These are phyloP conservation scores for Sarocladiaceae sp. DNA, from an alignment of 2,329 filamentous ascomycete genomes.

Conservation along the genomic window DNA sequence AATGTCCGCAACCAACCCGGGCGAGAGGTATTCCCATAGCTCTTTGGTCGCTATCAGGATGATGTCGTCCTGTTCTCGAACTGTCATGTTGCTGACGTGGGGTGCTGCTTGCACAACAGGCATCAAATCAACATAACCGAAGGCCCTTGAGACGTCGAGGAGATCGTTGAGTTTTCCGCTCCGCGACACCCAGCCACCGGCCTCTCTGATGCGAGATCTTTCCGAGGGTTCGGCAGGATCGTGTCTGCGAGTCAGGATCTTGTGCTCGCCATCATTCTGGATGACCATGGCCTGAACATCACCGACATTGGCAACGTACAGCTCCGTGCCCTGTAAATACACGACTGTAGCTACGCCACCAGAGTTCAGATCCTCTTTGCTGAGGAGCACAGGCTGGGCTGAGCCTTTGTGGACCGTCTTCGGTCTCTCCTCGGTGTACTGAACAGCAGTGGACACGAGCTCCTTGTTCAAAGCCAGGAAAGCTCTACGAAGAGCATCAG, in stretches of 20 bases:
- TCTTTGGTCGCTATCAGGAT: constrained; percentile 86
- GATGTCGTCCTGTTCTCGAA: constrained; percentile 88
- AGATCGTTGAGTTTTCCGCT: constrained; percentile 90
- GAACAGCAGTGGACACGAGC: constrained; percentile 75
- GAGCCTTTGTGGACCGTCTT: constrained; percentile 64
- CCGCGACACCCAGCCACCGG: constrained; percentile 90
- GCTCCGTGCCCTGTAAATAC: constrained; percentile 81
- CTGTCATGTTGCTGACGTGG: constrained; percentile 67
- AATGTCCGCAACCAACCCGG: constrained; percentile 86
- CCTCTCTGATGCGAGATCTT: constrained; percentile 83
- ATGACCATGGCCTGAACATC: constrained; percentile 95
- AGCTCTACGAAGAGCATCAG: constrained; percentile 76
- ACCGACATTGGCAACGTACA: constrained; percentile 92
- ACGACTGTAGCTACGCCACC: constrained; percentile 89
- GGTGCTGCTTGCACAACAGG: constrained; percentile 90
- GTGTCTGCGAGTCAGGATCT: constrained; percentile 82
- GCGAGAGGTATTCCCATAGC: constrained; percentile 89
- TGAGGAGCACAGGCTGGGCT: constrained; percentile 67
- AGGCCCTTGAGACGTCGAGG: constrained; percentile 86
- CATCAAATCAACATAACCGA: constrained; percentile 90
- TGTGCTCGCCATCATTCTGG: constrained; percentile 76
- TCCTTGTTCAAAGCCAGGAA: constrained; percentile 93
- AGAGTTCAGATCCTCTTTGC: constrained; percentile 81
- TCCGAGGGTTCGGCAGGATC: constrained; percentile 84
- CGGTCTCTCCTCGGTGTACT: constrained; percentile 69